These are phyloP conservation scores for Hyphopichia fennica DNA, from an alignment of 1,139 yeast species.

Conservation along the genomic window DNA sequence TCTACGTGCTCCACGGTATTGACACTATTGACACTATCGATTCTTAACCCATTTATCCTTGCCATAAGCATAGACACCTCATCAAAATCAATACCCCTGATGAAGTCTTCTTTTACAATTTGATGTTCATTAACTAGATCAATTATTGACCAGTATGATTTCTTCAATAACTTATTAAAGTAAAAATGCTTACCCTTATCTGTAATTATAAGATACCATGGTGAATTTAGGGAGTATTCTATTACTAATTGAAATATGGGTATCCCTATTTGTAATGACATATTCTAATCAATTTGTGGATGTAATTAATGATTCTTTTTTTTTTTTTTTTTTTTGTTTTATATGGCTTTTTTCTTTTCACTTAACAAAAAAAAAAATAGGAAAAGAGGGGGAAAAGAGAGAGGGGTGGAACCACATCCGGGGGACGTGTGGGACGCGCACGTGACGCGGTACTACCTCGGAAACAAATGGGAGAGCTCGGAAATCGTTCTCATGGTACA, in stretches of 20 bases:
- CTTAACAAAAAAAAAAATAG: too few relatives aligned
- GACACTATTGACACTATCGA: not conserved
- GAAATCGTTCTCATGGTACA: too few relatives aligned
- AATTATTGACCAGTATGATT: constrained; percentile 35
- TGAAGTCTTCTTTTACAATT: constrained; percentile 16
- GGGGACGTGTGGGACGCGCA: too few relatives aligned
- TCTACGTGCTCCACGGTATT: constrained; percentile 2
- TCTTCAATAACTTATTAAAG: constrained; percentile 18
- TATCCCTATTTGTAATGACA: not conserved
- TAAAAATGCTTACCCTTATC: constrained; percentile 31
- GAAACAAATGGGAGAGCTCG: too few relatives aligned
- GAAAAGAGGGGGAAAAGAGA: too few relatives aligned
- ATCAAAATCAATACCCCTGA: constrained; percentile 27
- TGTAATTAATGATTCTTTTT: too few relatives aligned
- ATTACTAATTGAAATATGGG: not conserved
- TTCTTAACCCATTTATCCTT: constrained; percentile 27
- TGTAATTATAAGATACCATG: constrained; percentile 35
- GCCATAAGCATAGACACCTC: constrained; percentile 32
- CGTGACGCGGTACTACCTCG: too few relatives aligned
- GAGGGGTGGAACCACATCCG: too few relatives aligned
- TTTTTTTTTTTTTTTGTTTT: too few relatives aligned
- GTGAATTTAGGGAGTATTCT: not conserved
- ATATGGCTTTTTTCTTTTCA: too few relatives aligned
- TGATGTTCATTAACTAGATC: constrained; percentile 14
- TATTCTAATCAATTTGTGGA: too few relatives aligned